phyloP scores from a whole-genome alignment of 169 alveolate species.

The Blepharisma undulans region DNA sequence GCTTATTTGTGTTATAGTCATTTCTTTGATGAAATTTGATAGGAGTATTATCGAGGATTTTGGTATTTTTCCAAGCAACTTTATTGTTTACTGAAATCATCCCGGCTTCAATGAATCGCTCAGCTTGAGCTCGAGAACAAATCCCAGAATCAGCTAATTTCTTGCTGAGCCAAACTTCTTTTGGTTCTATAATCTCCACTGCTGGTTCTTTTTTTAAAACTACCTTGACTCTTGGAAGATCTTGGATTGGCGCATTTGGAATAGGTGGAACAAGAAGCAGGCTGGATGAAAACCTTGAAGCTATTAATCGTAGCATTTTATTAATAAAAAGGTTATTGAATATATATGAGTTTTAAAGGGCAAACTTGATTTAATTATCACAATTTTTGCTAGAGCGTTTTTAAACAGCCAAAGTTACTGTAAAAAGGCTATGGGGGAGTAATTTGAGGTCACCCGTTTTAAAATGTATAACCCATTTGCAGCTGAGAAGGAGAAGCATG shows the following conservation, averaged over 20 bases:
- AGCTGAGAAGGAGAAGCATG: no score
- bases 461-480: no score
- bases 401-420: no score
- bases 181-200: not conserved
- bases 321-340: no score
- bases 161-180: constrained; percentile 52
- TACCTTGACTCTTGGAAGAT: constrained; percentile 13
- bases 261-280: not conserved
- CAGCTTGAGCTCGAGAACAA: constrained; percentile 63
- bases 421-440: no score
- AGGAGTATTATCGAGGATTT: constrained; percentile 36
- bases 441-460: no score
- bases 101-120: constrained; percentile 55
- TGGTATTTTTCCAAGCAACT: constrained; percentile 20
- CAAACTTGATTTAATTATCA: no score
- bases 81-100: constrained; percentile 59
- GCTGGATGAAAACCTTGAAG: not conserved
- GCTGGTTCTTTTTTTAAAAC: constrained; percentile 1
- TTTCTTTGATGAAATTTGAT: constrained; percentile 38
- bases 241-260: not conserved
- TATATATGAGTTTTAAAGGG: no score
- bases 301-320: not conserved
- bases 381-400: no score
- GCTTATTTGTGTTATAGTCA: not conserved
- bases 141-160: constrained; percentile 53